Conservation (phyloP, 768 basidiomycete genomes). For the Hypholoma fasciculare region DNA sequence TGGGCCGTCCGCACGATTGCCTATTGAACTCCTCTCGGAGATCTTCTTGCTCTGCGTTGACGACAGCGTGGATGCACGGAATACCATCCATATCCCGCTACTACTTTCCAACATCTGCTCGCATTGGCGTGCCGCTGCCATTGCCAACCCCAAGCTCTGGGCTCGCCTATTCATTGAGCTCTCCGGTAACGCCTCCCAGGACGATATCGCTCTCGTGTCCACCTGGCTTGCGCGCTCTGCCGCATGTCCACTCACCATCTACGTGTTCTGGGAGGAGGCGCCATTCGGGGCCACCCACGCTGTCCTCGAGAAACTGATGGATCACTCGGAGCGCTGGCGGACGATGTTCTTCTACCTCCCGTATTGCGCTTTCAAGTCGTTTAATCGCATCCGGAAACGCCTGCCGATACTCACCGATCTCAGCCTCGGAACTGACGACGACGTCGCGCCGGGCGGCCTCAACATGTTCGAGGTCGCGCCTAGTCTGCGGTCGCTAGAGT, state of each 20-base stretch:
- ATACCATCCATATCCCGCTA: constrained; percentile 38
- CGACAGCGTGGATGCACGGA: constrained; percentile 30
- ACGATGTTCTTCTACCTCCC: constrained; percentile 35
- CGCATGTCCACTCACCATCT: constrained; percentile 30
- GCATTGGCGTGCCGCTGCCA: constrained; percentile 39
- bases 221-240: constrained; percentile 34
- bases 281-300: constrained; percentile 26
- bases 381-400: constrained; percentile 24
- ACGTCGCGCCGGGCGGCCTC: constrained; percentile 16
- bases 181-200: constrained; percentile 15
- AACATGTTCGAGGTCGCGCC: constrained; percentile 33
- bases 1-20: constrained; percentile 26
- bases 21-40: constrained; percentile 40
- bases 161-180: constrained; percentile 37
- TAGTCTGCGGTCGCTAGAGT: constrained; percentile 30
- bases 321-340: constrained; percentile 31
- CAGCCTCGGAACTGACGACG: constrained; percentile 33
- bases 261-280: constrained; percentile 33
- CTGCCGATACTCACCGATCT: constrained; percentile 31
- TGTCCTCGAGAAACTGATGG: constrained; percentile 30
- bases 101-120: constrained; percentile 39
- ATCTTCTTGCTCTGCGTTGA: constrained; percentile 41
- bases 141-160: constrained; percentile 40
- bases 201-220: constrained; percentile 24
- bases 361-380: constrained; percentile 27